Evolutionary conservation across 108 stramenopile species (phyloP).

Genomic region (Discostella pseudostelligera): DNA sequence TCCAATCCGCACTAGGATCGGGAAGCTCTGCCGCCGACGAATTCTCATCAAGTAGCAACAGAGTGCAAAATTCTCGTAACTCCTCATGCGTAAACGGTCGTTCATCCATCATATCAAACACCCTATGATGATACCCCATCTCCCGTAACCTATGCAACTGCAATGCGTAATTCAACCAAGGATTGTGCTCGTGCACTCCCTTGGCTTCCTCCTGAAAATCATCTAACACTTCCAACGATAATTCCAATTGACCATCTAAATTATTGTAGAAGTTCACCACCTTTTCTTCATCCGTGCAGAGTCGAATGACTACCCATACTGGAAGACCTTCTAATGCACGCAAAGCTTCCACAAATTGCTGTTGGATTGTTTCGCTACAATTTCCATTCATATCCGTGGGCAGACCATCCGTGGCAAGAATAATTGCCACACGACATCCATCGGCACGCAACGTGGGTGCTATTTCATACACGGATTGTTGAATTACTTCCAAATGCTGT

Average conservation of each 20-base stretch:
- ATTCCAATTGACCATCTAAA: constrained; percentile 76
- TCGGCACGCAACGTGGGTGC: constrained; percentile 42
- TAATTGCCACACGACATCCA: constrained; percentile 75
- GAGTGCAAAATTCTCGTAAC: constrained; percentile 60
- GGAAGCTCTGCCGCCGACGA: constrained; percentile 64
- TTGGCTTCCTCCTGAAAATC: constrained; percentile 81
- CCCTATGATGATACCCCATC: constrained; percentile 77
- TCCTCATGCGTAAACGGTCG: too few relatives aligned
- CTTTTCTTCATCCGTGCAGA: constrained; percentile 85
- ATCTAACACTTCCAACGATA: constrained; percentile 85
- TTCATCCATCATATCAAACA: constrained; percentile 89
- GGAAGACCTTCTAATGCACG: constrained; percentile 71
- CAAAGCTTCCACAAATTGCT: constrained; percentile 54
- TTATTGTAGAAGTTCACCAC: constrained; percentile 85
- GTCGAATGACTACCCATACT: constrained; percentile 84
- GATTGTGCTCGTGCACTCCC: constrained; percentile 80
- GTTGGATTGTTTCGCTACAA: constrained; percentile 12
- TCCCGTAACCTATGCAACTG: constrained; percentile 85
- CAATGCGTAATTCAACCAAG: constrained; percentile 88
- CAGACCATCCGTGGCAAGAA: constrained; percentile 86
- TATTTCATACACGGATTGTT: constrained; percentile 53
- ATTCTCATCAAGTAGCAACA: constrained; percentile 55
- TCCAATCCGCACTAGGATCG: constrained; percentile 66
- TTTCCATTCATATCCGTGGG: constrained; percentile 68
- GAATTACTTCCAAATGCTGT: constrained; percentile 71